phyloP scores from a whole-genome alignment of 345 rosid species.

The Populus ilicifolia region DNA sequence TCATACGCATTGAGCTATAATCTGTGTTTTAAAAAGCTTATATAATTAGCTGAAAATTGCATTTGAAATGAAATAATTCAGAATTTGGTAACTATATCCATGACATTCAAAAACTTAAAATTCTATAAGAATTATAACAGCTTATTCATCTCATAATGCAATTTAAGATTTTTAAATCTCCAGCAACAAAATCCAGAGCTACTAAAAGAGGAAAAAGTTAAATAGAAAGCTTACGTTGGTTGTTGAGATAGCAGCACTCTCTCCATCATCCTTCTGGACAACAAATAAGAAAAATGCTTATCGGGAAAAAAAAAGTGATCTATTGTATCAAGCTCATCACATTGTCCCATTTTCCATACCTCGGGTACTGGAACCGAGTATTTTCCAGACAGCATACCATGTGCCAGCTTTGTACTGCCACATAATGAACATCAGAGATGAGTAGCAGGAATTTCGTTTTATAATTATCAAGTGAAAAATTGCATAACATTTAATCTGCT shows the following conservation, averaged over 20 bases:
- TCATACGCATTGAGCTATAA: neutral
- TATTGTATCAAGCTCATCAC: conserved; percentile 5
- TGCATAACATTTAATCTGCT: neutral
- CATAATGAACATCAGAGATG: conserved; percentile 11
- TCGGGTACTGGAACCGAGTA: conserved; percentile 68
- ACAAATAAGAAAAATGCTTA: conserved; percentile 12
- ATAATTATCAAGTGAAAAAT: neutral
- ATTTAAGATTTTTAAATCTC: neutral
- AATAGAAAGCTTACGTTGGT: conserved; percentile 44
- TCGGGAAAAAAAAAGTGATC: neutral
- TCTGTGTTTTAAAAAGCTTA: neutral
- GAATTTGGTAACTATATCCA: conserved; percentile 2
- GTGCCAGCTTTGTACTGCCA: conserved; percentile 90
- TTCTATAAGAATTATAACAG: neutral
- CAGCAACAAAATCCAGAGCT: neutral
- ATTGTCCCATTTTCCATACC: conserved; percentile 38
- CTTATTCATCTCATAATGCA: neutral
- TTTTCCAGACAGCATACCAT: conserved; percentile 94
- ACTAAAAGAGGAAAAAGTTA: conserved; percentile 1
- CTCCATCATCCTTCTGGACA: conserved; percentile 45
- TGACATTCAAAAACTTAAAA: neutral
- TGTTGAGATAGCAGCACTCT: conserved; percentile 24
- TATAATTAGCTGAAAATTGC: neutral
- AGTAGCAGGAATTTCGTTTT: neutral
- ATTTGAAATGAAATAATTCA: neutral